Evolutionary conservation across 371 early-diverging fungal genomes (phyloP).

Genomic region (Parasitella parasitica): DNA sequence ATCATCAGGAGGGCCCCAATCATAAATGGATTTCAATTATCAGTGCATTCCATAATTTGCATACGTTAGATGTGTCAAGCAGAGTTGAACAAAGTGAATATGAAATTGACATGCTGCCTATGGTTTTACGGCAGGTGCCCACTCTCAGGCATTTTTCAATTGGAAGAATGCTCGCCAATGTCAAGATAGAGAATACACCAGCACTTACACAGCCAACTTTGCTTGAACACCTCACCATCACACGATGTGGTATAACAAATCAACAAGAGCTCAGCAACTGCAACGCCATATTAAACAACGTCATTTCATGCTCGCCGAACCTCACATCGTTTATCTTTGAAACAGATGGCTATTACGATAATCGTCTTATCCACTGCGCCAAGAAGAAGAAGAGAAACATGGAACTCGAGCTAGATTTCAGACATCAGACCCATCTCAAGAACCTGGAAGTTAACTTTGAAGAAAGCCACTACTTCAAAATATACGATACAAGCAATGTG

Average conservation of each 20-base stretch:
- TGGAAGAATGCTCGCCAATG: neutral
- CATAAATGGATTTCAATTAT: neutral
- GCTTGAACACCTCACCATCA: neutral
- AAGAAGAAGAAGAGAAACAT: neutral
- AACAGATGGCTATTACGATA: neutral
- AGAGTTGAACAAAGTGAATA: neutral
- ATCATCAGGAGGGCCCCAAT: neutral
- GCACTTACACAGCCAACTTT: neutral
- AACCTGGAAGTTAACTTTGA: neutral
- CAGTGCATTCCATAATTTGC: neutral
- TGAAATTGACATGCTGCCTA: neutral
- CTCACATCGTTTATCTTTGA: neutral
- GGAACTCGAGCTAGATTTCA: neutral
- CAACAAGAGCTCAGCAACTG: neutral
- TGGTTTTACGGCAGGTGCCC: neutral
- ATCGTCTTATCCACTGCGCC: neutral
- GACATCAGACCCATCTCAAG: neutral
- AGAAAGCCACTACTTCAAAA: neutral
- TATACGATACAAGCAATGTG: neutral
- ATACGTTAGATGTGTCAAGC: neutral
- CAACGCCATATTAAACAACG: neutral
- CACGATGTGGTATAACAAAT: neutral
- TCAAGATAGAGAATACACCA: neutral
- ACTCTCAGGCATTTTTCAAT: neutral
- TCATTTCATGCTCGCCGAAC: neutral